Conservation (phyloP, 2,329 filamentous ascomycete genomes). For the Cordyceps cateniannulata region DNA sequence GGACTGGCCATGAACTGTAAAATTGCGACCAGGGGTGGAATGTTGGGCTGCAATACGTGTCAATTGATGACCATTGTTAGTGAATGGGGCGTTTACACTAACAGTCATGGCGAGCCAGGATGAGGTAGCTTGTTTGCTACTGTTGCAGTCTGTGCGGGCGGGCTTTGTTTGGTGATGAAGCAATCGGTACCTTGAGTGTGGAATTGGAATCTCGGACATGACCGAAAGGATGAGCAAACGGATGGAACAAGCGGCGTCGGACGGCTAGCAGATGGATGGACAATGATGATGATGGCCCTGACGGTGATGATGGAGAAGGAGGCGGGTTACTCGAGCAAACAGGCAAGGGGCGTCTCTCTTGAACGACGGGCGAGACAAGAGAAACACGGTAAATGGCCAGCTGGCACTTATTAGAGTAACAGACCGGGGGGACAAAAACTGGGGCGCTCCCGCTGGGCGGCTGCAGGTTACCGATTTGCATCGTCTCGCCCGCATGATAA, state of each 20-base stretch:
- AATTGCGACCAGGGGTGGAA: not conserved
- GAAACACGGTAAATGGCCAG: not conserved
- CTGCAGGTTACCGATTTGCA: conserved; percentile 10
- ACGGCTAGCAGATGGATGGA: not conserved
- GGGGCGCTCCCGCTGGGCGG: conserved; percentile 9
- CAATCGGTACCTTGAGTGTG: not conserved
- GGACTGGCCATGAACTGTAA: not conserved
- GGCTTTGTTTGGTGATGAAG: not conserved
- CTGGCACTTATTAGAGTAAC: not conserved
- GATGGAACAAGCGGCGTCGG: not conserved
- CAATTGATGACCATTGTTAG: not conserved
- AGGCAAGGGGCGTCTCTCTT: not conserved
- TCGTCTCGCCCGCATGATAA: conserved; percentile 9
- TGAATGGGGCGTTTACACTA: not conserved
- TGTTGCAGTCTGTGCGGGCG: not conserved
- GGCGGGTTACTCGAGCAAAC: not conserved
- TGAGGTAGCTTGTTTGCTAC: not conserved
- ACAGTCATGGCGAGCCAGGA: not conserved
- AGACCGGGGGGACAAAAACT: not conserved
- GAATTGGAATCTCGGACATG: not conserved
- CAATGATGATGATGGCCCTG: not conserved
- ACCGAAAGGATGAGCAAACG: not conserved
- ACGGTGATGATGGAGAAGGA: not conserved
- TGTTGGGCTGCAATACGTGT: not conserved
- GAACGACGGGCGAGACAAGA: not conserved